Evolutionary conservation across 2,329 filamentous ascomycete species (phyloP).

Genomic region (Waltergamsia citrina): DNA sequence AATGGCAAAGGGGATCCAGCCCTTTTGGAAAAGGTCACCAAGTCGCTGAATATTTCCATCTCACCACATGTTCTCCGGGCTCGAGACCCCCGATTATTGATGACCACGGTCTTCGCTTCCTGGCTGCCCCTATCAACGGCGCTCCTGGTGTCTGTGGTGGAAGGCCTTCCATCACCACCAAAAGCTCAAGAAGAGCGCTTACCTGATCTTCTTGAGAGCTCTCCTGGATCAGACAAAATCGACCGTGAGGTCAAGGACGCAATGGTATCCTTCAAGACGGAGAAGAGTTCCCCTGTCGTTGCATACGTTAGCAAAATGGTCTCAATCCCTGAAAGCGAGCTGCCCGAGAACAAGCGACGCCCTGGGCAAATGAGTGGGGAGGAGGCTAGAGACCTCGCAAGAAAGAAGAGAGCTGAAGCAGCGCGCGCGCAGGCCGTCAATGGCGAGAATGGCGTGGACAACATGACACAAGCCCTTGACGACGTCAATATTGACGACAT

Average conservation of each 20-base stretch:
- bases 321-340: constrained; percentile 82
- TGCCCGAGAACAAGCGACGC: constrained; percentile 75
- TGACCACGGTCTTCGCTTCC: constrained; percentile 77
- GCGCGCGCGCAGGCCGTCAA: constrained; percentile 59
- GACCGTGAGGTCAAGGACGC: constrained; percentile 63
- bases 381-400: constrained; percentile 79
- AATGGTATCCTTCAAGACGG: constrained; percentile 70
- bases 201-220: constrained; percentile 67
- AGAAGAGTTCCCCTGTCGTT: constrained; percentile 66
- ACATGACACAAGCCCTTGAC: constrained; percentile 51
- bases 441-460: constrained; percentile 38
- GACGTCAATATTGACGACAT: constrained; percentile 49
- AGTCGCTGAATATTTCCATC: constrained; percentile 76
- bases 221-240: constrained; percentile 67
- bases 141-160: constrained; percentile 84
- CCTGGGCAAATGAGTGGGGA: constrained; percentile 70
- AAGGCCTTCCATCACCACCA: constrained; percentile 79
- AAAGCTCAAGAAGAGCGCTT: constrained; percentile 72
- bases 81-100: constrained; percentile 70
- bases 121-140: constrained; percentile 94
- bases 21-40: constrained; percentile 88
- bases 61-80: constrained; percentile 78
- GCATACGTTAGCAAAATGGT: constrained; percentile 99
- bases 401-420: constrained; percentile 83
- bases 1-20: constrained; percentile 74